Conservation (phyloP, 2,329 filamentous ascomycete genomes). For the Arthrobotrys musiformis region DNA sequence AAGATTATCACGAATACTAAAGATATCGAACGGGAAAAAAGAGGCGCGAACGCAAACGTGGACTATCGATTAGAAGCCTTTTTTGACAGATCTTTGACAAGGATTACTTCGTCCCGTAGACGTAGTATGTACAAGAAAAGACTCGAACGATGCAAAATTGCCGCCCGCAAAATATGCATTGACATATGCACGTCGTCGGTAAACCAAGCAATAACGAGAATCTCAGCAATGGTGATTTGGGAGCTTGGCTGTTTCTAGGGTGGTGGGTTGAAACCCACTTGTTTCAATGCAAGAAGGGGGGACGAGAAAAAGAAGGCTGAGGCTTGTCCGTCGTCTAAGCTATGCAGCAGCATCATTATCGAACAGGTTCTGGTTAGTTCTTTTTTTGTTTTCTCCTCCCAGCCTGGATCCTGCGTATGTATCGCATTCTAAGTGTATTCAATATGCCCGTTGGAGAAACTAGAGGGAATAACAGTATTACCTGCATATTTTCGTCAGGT, state of each 20-base stretch:
- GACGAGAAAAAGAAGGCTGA: slow-evolving; percentile 18
- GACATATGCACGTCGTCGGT: slow-evolving; percentile 20
- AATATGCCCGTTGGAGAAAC: slow-evolving; percentile 3
- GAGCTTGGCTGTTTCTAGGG: slow-evolving; percentile 49
- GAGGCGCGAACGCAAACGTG: neutral
- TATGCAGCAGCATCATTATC: neutral
- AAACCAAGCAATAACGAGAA: slow-evolving; percentile 22
- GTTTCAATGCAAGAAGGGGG: slow-evolving; percentile 37
- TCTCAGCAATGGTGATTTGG: slow-evolving; percentile 18
- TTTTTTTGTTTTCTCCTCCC: too few species aligned
- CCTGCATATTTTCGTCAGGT: slow-evolving; percentile 33
- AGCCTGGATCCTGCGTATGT: neutral
- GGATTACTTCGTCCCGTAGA: neutral
- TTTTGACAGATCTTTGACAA: neutral
- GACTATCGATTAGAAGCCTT: neutral
- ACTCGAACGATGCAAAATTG: slow-evolving; percentile 24
- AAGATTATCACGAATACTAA: too few species aligned
- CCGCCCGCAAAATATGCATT: slow-evolving; percentile 35
- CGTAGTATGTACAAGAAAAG: neutral
- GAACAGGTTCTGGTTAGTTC: neutral
- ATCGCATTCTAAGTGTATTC: neutral
- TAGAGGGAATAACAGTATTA: slow-evolving; percentile 31
- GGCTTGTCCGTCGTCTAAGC: slow-evolving; percentile 19
- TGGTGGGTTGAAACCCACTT: slow-evolving; percentile 30
- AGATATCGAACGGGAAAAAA: too few species aligned